Base-by-base conservation (phyloP, 805 yeast genomes). In the Nakazawaea sp. region DNA sequence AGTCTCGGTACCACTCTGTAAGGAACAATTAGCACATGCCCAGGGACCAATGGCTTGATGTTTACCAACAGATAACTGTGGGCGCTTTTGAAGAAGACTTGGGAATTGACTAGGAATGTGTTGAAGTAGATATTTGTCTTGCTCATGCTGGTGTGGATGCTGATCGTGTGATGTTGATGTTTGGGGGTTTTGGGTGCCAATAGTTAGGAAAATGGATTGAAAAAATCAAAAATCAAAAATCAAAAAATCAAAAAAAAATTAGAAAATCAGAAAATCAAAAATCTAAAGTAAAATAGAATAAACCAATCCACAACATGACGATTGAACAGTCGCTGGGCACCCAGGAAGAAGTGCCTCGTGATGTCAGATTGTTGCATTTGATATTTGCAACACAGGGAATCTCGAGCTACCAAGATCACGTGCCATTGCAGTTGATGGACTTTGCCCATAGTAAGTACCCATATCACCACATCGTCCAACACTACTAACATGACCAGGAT, bases 341-440 rank as follows among this genome's bases (percentile, higher is more conserved):
- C 15, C 38, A 42, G 30, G 32, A 36, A 25, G 64, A 67, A 12
- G 69, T 72, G 9, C 98, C 98, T 2, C 65, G 97, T 42, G 98
- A 92, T 56, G 97, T 90, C 30, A 72, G 97, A 42, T 70, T 94
- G 43, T 64, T 92, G 32, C 97, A 90, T 55, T 65, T 92, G 55
- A 81, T 92, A 24, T 74, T 92, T 51, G 97, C 97, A 12, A 83
- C 97, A 0, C 95, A 90, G 61, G 89, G 95, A 1, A 84, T 92
- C 19, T 85, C 82, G 40, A 76, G 82, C 42, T 92, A 90, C 59
- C 96, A 92, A 56, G 97, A 92, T 53, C 95, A 88, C 41, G 97
- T 92, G 3, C 96, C 97, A 1, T 59, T 94, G 18, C 97, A 92
- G 56, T 67, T 92, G 41, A 87, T 94, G 95, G 98, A 92, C 56